Evolutionary conservation across 1,284 basidiomycete species (phyloP).

Genomic region (Apiotrichum siamense): DNA sequence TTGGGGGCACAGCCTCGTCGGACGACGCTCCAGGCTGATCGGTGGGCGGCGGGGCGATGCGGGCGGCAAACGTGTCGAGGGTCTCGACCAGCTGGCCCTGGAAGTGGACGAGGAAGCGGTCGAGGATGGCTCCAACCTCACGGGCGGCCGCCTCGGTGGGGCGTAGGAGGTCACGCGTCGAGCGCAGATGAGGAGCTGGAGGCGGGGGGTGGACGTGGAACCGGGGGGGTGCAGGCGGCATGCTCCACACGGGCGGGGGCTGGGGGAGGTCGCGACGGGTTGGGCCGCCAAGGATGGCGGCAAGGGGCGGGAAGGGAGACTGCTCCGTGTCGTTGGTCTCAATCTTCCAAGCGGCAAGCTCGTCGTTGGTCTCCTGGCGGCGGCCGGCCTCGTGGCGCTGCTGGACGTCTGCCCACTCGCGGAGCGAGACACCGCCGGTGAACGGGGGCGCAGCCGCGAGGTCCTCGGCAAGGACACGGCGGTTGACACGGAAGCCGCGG

Average conservation of each 20-base stretch:
- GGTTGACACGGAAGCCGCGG: slow-evolving; percentile 14
- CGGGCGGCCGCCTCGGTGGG: slow-evolving; percentile 13
- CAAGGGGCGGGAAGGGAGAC: slow-evolving; percentile 36
- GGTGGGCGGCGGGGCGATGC: slow-evolving; percentile 12
- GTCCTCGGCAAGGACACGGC: slow-evolving; percentile 22
- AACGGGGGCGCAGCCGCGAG: slow-evolving; percentile 19
- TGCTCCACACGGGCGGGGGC: neutral
- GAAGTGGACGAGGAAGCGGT: slow-evolving; percentile 43
- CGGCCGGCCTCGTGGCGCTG: slow-evolving; percentile 8
- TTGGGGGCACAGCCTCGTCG: slow-evolving; percentile 3
- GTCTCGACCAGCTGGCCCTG: slow-evolving; percentile 42
- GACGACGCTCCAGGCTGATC: slow-evolving; percentile 5
- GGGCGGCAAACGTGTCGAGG: slow-evolving; percentile 28
- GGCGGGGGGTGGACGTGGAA: neutral
- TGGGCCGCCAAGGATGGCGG: slow-evolving; percentile 22
- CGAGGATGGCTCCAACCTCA: slow-evolving; percentile 42
- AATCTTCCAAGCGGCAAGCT: slow-evolving; percentile 36
- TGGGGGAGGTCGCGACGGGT: neutral
- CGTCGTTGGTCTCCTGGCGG: slow-evolving; percentile 24
- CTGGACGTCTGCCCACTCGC: slow-evolving; percentile 24
- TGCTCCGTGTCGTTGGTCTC: slow-evolving; percentile 14
- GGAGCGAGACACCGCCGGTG: slow-evolving; percentile 17
- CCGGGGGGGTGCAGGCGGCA: slow-evolving; percentile 6
- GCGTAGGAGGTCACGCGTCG: slow-evolving; percentile 10
- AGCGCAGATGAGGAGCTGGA: slow-evolving; percentile 1